Base-by-base conservation (phyloP, 225 moss, liverwort and hornwort species). In the Antitrichia curtipendula region DNA sequence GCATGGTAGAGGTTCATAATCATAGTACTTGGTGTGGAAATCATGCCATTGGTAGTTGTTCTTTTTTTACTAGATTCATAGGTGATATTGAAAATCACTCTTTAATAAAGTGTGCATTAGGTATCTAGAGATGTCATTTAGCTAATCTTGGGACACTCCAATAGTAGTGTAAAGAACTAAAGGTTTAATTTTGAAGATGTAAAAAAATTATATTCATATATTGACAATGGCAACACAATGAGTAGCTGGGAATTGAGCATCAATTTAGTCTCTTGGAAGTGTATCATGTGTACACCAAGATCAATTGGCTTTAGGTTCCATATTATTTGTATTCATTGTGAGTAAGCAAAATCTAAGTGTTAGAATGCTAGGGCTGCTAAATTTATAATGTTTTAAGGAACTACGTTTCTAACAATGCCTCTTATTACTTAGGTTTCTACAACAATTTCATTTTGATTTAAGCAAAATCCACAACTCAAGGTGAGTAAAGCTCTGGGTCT, bases 111-210 rank as follows among this genome's bases (percentile, higher is more conserved):
- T 17, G 10, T 64, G 4, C 5, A 64, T 64, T 34, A 3, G 5
- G 18, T 36, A 36, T 65, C 9, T 11, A 66, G 5, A 65, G 6
- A n/a, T 5, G 2, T n/a, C n/a, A 5, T 66, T n/a, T n/a, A n/a
- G n/a, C n/a, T n/a, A n/a, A n/a, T n/a, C n/a, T n/a, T n/a, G 0
- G 13, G 21, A 12, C 23, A 68, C 3, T 23, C 2, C 0, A 1
- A 13, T 69, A n/a, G 14, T 22, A 40, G 13, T 69, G 8, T 40
- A 23, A 69, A 4, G 24, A 40, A 24, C 14, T 40, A 24, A 12
- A n/a, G n/a, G n/a, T n/a, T n/a, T 4, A 3, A 12, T 69, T 69
- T 40, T 40, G 1, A 69, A 5, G 25, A 70, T 70, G 10, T 13
- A 25, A 1, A 40, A 24, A 70, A 70, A 40, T 24, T 1, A 0